Evolutionary conservation across 2,329 filamentous ascomycete species (phyloP).

Genomic region (Fusarium virguliforme): DNA sequence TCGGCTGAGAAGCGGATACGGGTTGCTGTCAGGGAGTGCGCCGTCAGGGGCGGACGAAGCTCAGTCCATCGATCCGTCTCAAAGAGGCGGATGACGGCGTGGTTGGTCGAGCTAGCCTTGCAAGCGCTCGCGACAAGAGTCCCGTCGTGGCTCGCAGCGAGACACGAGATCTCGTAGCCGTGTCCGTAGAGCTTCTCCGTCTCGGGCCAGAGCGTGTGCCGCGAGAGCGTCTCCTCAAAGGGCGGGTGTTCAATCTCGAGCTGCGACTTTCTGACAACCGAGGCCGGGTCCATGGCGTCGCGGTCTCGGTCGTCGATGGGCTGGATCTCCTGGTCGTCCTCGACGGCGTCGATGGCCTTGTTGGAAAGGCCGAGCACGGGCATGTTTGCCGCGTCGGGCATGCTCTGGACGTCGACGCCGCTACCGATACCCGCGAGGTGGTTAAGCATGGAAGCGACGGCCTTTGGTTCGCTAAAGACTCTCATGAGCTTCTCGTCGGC

Average conservation of each 20-base stretch:
- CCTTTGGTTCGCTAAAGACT: constrained; percentile 91
- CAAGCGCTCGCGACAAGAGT: constrained; percentile 90
- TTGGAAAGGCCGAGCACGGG: constrained; percentile 96
- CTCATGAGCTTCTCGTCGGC: constrained; percentile 98
- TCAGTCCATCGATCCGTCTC: constrained; percentile 92
- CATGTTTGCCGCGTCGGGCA: constrained; percentile 94
- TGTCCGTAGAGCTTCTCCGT: constrained; percentile 97
- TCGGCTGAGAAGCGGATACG: constrained; percentile 84
- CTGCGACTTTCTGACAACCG: constrained; percentile 71
- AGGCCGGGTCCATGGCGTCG: constrained; percentile 70
- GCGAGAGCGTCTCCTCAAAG: constrained; percentile 89
- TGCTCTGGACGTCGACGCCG: constrained; percentile 57
- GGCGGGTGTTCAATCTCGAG: constrained; percentile 82
- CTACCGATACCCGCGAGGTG: constrained; percentile 75
- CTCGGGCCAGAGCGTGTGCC: constrained; percentile 96
- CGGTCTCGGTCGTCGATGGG: constrained; percentile 65
- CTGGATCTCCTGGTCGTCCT: constrained; percentile 65
- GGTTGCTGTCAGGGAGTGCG: constrained; percentile 89
- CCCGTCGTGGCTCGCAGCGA: constrained; percentile 83
- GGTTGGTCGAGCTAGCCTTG: constrained; percentile 91
- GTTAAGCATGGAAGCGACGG: constrained; percentile 82
- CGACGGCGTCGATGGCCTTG: constrained; percentile 82
- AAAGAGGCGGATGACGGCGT: constrained; percentile 94
- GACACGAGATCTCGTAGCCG: constrained; percentile 94
- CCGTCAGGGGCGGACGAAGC: constrained; percentile 84